phyloP scores from a whole-genome alignment of 345 rosid genomes.

The Geranium brycei region DNA sequence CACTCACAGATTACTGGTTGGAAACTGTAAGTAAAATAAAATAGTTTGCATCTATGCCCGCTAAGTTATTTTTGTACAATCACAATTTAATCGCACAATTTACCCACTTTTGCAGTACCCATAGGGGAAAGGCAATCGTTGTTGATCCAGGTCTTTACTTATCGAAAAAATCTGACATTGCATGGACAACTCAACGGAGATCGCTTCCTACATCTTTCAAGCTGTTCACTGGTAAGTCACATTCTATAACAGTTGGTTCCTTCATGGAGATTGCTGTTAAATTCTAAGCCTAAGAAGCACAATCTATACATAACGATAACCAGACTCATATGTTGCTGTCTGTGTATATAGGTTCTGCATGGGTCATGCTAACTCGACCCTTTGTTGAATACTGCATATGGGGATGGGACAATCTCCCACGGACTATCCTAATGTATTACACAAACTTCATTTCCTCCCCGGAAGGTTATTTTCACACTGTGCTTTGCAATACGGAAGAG shows the following conservation, averaged over 20 bases:
- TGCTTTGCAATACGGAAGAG: constrained; percentile 59
- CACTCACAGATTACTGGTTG: constrained; percentile 68
- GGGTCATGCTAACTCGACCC: constrained; percentile 60
- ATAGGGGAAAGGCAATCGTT: constrained; percentile 74
- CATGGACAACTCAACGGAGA: constrained; percentile 81
- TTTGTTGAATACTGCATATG: constrained; percentile 75
- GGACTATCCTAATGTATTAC: constrained; percentile 74
- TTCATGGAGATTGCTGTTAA: not conserved
- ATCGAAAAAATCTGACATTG: constrained; percentile 75
- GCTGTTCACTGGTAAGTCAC: constrained; percentile 60
- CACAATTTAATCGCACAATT: not conserved
- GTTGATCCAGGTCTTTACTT: constrained; percentile 91
- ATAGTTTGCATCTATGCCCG: not conserved
- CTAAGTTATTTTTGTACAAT: not conserved
- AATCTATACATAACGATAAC: too few relatives aligned
- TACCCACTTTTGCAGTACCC: constrained; percentile 39
- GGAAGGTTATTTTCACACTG: constrained; percentile 94
- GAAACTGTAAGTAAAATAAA: constrained; percentile 58
- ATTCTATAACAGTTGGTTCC: not conserved
- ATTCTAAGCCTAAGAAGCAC: too few relatives aligned
- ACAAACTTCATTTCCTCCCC: constrained; percentile 80
- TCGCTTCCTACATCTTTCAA: constrained; percentile 81
- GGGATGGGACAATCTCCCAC: constrained; percentile 86
- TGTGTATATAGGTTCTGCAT: constrained; percentile 59
- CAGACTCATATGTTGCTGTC: not conserved